phyloP scores from a whole-genome alignment of 345 rosid genomes.

The Ceriops zippeliana region DNA sequence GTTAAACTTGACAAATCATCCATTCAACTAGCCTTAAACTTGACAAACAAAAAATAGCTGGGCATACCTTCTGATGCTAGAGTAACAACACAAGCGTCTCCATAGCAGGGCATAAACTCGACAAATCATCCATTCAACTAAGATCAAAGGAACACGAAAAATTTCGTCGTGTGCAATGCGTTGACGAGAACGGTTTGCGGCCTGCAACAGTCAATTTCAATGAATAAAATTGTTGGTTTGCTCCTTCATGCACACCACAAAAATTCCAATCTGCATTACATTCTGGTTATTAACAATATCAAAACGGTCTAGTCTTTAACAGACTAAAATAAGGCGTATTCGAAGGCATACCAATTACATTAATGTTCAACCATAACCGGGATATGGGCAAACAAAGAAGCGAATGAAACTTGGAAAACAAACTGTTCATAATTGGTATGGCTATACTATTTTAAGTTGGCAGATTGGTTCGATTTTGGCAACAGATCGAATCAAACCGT shows the following conservation, averaged over 20 bases:
- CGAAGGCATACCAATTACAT: too few species aligned
- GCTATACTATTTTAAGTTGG: too few species aligned
- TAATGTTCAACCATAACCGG: not conserved
- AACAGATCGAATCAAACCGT: too few species aligned
- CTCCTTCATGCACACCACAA: too few species aligned
- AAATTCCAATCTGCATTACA: too few species aligned
- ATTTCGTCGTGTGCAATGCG: not conserved
- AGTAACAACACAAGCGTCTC: constrained; percentile 37
- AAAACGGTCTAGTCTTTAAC: too few species aligned
- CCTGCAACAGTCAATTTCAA: not conserved
- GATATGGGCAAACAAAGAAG: not conserved
- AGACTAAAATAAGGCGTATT: too few species aligned
- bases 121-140: constrained; percentile 62
- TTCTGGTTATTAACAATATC: too few species aligned
- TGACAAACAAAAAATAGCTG: not conserved
- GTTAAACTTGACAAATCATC: too few species aligned
- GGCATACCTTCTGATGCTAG: constrained; percentile 44
- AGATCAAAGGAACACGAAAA: constrained; percentile 29
- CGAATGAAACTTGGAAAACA: constrained; percentile 8
- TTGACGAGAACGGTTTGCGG: not conserved
- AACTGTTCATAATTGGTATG: constrained; percentile 23
- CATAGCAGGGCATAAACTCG: constrained; percentile 7
- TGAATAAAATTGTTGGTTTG: not conserved
- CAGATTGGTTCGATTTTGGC: too few species aligned
- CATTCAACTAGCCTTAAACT: too few species aligned